Evolutionary conservation across 2,329 filamentous ascomycete genomes (phyloP), one percentile per base, ranked within the genome.

Genomic region (Didymella sp.): DNA sequence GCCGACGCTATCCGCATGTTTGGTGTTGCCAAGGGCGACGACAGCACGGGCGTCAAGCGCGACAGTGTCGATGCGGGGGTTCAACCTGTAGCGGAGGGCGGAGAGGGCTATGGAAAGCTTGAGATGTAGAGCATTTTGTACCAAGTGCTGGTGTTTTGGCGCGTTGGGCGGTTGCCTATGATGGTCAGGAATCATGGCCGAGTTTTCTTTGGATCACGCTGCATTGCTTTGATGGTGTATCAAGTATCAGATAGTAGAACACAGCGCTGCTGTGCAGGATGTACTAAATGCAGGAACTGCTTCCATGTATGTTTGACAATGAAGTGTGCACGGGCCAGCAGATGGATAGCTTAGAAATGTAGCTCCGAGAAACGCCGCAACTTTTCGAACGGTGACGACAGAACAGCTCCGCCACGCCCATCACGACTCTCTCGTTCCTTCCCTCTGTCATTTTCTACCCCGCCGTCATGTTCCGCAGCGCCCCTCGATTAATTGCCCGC

Each of bases 381-480:
- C 50, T 58, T 54, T 58, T 58, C 42, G 41, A 51, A 30, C 22
- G 46, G 54, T 52, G 48, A 52, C 54, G 48, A 52, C 54, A 35
- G 46, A 21, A 21, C 19, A 41, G 47, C 46, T 49, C 33, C 40
- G 17, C 49, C 37, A 60, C 62, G 56, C 52, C 46, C 56, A 56
- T 53, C 61, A 63, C 61, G 40, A 62, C 62, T 64, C 61, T 51
- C 61, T 52, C 31, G 8, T 38, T 49, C 48, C 59, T 56, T 56
- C 24, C 60, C 60, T 31, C 54, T 44, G 49, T 61, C 59, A 22
- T 50, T 64, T 60, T 61, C 56, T 66, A 54, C 45, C 62, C 59
- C 31, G 49, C n/a, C 59, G 71, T 55, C 56, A 86, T 86, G 84
- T 84, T 84, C 61, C 80, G 82, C 63, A 79, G 79, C 55, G 78